These are phyloP conservation scores for Onygenales sp. DNA, from an alignment of 2,329 filamentous ascomycete species.

Conservation along the genomic window DNA sequence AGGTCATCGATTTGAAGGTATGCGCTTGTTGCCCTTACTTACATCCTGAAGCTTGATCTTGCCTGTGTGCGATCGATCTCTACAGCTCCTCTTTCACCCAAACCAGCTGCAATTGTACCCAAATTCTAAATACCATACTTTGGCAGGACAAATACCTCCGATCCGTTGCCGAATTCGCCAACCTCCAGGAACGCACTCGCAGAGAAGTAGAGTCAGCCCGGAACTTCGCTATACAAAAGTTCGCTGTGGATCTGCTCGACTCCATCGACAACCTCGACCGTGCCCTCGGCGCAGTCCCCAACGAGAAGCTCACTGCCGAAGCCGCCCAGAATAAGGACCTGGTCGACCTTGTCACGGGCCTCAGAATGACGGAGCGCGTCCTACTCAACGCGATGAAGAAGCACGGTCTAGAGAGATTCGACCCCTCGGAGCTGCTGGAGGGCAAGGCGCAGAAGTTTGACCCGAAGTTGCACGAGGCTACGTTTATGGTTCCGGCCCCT, in stretches of 20 bases:
- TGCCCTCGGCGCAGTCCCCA: slow-evolving; percentile 68
- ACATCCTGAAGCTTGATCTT: not conserved
- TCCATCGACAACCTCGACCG: slow-evolving; percentile 96
- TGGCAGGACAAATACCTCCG: slow-evolving; percentile 85
- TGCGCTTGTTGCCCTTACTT: slow-evolving; percentile 7
- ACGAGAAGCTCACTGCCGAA: slow-evolving; percentile 55
- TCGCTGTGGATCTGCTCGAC: slow-evolving; percentile 90
- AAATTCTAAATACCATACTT: not conserved
- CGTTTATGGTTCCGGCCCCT: slow-evolving; percentile 80
- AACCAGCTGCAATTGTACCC: not conserved
- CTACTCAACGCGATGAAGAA: slow-evolving; percentile 82
- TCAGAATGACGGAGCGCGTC: slow-evolving; percentile 91
- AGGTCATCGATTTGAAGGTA: slow-evolving; percentile 80
- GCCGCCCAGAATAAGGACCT: slow-evolving; percentile 62
- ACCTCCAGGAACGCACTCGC: slow-evolving; percentile 88
- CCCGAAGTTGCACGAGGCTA: slow-evolving; percentile 92
- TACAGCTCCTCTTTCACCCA: no score
- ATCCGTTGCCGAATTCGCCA: slow-evolving; percentile 91
- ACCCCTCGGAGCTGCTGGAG: slow-evolving; percentile 47
- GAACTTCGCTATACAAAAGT: slow-evolving; percentile 89
- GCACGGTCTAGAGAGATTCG: slow-evolving; percentile 85
- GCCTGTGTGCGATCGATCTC: not conserved
- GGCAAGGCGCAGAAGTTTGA: slow-evolving; percentile 75
- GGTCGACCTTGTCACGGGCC: slow-evolving; percentile 69
- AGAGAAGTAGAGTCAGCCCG: slow-evolving; percentile 80